phyloP scores from a whole-genome alignment of 345 rosid species.

The Populus ilicifolia region DNA sequence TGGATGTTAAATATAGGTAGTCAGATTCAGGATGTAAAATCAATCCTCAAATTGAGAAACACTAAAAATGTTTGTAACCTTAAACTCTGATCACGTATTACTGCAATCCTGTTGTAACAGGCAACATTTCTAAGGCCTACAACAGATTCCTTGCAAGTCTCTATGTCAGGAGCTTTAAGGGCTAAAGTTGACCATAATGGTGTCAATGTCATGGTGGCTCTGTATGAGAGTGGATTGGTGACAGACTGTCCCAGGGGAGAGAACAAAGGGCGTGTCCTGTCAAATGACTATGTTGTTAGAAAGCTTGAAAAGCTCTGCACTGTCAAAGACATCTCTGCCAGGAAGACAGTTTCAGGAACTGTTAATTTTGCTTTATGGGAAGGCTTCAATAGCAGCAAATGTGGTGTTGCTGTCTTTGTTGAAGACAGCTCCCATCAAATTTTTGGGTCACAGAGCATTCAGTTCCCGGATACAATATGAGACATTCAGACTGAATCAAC shows the following conservation, averaged over 20 bases:
- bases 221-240: constrained; percentile 70
- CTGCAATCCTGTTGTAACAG: constrained; percentile 23
- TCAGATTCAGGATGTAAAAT: not conserved
- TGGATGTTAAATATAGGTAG: too few species aligned
- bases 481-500: not conserved
- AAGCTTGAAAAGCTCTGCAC: constrained; percentile 70
- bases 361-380: constrained; percentile 69
- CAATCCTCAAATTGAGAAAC: not conserved
- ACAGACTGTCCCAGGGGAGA: constrained; percentile 64
- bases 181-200: constrained; percentile 53
- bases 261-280: constrained; percentile 67
- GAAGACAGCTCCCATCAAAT: constrained; percentile 61
- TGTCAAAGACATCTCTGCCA: constrained; percentile 52
- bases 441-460: constrained; percentile 64
- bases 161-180: constrained; percentile 53
- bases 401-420: constrained; percentile 61
- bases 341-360: constrained; percentile 63
- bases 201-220: constrained; percentile 65
- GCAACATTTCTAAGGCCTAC: constrained; percentile 64
- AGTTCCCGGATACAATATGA: constrained; percentile 56
- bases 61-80: not conserved
- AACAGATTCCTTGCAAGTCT: constrained; percentile 53
- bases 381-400: constrained; percentile 60
- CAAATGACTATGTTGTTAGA: constrained; percentile 73
- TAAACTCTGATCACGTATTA: not conserved